Base-by-base conservation (phyloP, 2,329 filamentous ascomycete genomes). In the Tolypocladium capitatum region DNA sequence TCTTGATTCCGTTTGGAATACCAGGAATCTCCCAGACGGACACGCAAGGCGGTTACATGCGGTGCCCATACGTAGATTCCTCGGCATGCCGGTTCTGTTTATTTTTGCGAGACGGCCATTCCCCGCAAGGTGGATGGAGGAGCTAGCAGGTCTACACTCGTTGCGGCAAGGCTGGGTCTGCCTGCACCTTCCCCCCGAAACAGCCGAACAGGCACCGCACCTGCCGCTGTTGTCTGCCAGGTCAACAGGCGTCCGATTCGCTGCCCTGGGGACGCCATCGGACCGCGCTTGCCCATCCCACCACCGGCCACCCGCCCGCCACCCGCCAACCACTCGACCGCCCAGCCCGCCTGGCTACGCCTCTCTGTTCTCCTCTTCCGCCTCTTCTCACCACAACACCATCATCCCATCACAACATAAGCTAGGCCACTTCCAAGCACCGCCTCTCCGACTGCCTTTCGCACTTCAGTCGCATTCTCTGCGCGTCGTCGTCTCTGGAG, bases 361-460 rank as follows among this genome's bases (percentile, higher is more conserved):
- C n/a, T 34, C 46, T 45, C 21, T 47, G 45, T 38, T 44, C 31
- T 48, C 33, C 30, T 45, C 40, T 43, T 45, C 34, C 42, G 13
- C 21, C 34, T 42, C 44, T 38, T 44, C 31, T 42, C 43, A 41
- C 18, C 46, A 46, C 42, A 43, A 34, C 48, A 34, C 33, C 49
- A 50, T 45, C 44, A 51, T 49, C 44, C 45, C 51, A 48, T 52
- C 46, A 24, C 46, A 36, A 27, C 46, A 48, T 48, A 18, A 43
- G 40, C 46, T 43, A 45, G 48, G 24, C 36, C 33, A 46, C 48
- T 43, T 45, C 46, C 41, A 45, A 49, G 36, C 43, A 27, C 21
- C 21, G 36, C 36, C 47, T 48, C 44, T 48, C 43, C 31, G 21
- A 27, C 44, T 38, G 33, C 33, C 21, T 30, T 35, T 20, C 24